These are phyloP conservation scores for Centella asiatica DNA, from an alignment of 129 eudicot genomes.

Conservation along the genomic window DNA sequence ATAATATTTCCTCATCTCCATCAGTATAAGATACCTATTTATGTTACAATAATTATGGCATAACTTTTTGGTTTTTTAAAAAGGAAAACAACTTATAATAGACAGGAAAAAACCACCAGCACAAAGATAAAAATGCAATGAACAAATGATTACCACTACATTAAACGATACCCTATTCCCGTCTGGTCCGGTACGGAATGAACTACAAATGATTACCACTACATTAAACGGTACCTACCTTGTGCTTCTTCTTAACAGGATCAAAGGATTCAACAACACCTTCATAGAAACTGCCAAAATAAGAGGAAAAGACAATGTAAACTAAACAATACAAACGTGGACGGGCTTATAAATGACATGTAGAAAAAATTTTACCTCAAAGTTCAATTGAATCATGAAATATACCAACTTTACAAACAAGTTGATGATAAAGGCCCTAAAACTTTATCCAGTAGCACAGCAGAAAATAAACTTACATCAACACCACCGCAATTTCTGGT, in stretches of 20 bases:
- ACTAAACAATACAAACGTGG: too few relatives aligned
- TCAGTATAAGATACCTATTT: conserved; percentile 62
- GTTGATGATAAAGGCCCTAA: neutral
- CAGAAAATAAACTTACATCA: neutral
- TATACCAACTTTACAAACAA: neutral
- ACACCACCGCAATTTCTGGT: neutral
- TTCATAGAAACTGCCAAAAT: conserved; percentile 57
- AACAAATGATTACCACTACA: neutral
- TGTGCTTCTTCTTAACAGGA: conserved; percentile 56
- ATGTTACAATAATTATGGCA: neutral
- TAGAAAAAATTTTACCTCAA: neutral
- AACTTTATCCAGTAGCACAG: neutral
- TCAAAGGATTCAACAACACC: conserved; percentile 53
- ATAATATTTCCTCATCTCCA: conserved; percentile 57
- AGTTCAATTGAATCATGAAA: neutral
- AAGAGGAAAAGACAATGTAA: neutral
- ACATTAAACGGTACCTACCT: conserved; percentile 27
- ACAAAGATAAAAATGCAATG: neutral
- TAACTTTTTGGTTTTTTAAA: neutral
- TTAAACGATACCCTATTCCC: neutral
- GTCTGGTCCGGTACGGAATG: too few relatives aligned
- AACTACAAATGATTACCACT: neutral
- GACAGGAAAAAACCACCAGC: neutral
- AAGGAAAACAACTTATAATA: neutral
- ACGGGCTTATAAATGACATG: too few relatives aligned